These are phyloP conservation scores for Dactylellina sp. DNA, from an alignment of 2,329 filamentous ascomycete genomes.

Conservation along the genomic window DNA sequence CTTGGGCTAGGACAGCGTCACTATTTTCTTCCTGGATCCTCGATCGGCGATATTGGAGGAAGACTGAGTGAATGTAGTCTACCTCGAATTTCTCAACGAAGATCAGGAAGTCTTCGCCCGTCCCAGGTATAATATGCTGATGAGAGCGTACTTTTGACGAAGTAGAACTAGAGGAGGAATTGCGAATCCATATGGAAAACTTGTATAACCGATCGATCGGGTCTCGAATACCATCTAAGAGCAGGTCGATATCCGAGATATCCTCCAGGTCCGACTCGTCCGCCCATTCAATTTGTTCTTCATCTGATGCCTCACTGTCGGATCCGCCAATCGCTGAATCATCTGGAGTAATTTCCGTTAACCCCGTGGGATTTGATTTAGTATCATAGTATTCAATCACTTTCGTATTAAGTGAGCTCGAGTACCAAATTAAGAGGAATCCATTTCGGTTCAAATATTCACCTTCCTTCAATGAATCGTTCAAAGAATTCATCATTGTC, in stretches of 20 bases:
- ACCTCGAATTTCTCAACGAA: conserved; percentile 12
- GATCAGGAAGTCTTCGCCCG: conserved; percentile 18
- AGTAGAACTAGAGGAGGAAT: conserved; percentile 31
- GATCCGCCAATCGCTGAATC: neutral
- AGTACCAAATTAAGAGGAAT: too few relatives aligned
- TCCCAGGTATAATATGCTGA: conserved; percentile 30
- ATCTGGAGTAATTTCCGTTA: neutral
- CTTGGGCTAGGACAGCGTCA: neutral
- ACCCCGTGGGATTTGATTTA: neutral
- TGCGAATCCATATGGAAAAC: conserved; percentile 34
- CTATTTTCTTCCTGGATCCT: neutral
- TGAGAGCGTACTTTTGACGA: conserved; percentile 34
- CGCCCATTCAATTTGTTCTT: conserved; percentile 32
- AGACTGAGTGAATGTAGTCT: conserved; percentile 34
- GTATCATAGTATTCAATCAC: conserved; percentile 21
- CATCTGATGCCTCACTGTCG: neutral
- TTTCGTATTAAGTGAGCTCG: neutral
- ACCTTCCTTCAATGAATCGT: conserved; percentile 35
- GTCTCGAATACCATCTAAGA: conserved; percentile 36
- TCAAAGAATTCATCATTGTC: conserved; percentile 21
- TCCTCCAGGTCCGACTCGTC: conserved; percentile 15
- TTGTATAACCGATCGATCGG: conserved; percentile 50
- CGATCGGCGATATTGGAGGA: conserved; percentile 33
- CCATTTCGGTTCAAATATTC: neutral
- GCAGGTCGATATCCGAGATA: conserved; percentile 25